Evolutionary conservation across 73 alveolate species (phyloP).

Genomic region (Paramecium octaurelia): DNA sequence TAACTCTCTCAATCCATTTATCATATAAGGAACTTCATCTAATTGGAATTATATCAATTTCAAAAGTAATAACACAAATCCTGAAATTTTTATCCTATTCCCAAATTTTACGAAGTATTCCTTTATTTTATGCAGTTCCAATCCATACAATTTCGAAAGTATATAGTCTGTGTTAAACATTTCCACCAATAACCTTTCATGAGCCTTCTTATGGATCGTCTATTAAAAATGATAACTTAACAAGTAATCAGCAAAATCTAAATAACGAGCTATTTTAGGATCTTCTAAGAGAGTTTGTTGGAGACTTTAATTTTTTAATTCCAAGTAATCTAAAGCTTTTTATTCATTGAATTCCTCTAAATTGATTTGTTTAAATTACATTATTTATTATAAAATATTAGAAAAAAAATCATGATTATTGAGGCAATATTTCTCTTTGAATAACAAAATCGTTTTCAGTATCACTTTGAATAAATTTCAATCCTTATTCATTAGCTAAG

Average conservation of each 20-base stretch:
- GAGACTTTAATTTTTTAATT: constrained; percentile 6
- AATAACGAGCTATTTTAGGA: constrained; percentile 30
- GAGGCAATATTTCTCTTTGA: neutral
- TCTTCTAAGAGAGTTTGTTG: neutral
- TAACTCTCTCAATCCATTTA: constrained; percentile 49
- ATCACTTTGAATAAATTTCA: constrained; percentile 34
- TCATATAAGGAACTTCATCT: constrained; percentile 22
- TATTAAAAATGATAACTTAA: constrained; percentile 30
- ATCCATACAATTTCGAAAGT: constrained; percentile 21
- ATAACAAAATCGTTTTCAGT: constrained; percentile 49
- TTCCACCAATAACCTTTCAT: neutral
- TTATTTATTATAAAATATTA: neutral
- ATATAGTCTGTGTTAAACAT: constrained; percentile 7
- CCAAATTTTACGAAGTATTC: constrained; percentile 35
- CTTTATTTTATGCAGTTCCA: constrained; percentile 28
- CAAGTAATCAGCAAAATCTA: constrained; percentile 37
- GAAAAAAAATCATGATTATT: neutral
- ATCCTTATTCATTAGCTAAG: constrained; percentile 61
- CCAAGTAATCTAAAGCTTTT: constrained; percentile 29
- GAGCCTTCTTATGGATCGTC: neutral
- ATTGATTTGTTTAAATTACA: constrained; percentile 7
- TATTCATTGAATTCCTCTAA: neutral
- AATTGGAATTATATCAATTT: constrained; percentile 5
- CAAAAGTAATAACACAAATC: constrained; percentile 12
- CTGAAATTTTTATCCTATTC: neutral